These are phyloP conservation scores for Hypoxylon sp. DNA, from an alignment of 2,329 filamentous ascomycete genomes.

Conservation along the genomic window DNA sequence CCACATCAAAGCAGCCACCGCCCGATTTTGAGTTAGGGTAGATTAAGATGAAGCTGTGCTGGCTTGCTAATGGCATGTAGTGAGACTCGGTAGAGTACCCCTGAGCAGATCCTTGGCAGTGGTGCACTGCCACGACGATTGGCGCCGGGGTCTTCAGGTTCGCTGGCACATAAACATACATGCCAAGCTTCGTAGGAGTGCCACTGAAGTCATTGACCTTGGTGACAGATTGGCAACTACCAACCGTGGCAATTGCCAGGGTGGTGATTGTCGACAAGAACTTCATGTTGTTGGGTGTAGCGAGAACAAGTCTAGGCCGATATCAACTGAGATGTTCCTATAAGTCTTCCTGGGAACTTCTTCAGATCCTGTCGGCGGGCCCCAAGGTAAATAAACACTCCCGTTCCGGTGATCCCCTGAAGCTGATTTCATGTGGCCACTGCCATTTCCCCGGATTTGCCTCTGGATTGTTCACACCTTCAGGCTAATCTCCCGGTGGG, in stretches of 20 bases:
- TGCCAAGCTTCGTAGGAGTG: constrained; percentile 53
- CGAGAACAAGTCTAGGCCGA: not conserved
- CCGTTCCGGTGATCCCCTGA: constrained; percentile 2
- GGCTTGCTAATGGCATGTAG: constrained; percentile 67
- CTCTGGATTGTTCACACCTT: constrained; percentile 18
- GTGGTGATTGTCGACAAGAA: constrained; percentile 40
- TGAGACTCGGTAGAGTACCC: constrained; percentile 65
- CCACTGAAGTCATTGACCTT: constrained; percentile 53
- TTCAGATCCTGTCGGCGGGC: constrained; percentile 19
- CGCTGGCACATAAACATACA: constrained; percentile 54
- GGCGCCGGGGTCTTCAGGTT: constrained; percentile 53
- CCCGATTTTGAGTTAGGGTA: constrained; percentile 59
- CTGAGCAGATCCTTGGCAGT: constrained; percentile 67
- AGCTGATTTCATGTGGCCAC: constrained; percentile 13
- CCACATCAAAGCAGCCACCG: constrained; percentile 71
- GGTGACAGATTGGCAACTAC: constrained; percentile 47
- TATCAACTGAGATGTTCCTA: constrained; percentile 19
- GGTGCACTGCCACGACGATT: constrained; percentile 68
- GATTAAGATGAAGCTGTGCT: constrained; percentile 67
- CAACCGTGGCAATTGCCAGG: constrained; percentile 46
- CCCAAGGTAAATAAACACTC: constrained; percentile 33
- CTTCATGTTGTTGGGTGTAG: constrained; percentile 40
- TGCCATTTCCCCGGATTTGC: constrained; percentile 33
- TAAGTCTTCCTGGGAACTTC: constrained; percentile 1
- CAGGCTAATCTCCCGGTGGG: constrained; percentile 34